Conservation (phyloP, 2,329 filamentous ascomycete species). For the Sporothrix pseudoabietina region DNA sequence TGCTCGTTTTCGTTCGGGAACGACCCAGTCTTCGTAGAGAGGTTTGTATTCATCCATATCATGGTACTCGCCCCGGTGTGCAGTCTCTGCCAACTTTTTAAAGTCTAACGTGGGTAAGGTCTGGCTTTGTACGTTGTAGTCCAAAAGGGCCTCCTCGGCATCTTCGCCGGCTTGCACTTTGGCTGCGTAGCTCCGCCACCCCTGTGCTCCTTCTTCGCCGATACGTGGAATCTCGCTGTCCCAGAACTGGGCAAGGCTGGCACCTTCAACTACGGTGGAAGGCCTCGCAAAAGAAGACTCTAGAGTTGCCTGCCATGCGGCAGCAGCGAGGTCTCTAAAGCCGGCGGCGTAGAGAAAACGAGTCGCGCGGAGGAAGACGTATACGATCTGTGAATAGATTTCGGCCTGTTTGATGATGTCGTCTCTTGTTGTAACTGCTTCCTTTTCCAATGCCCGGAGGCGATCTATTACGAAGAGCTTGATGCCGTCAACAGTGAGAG, state of each 20-base stretch:
- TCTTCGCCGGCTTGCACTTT: constrained; percentile 39
- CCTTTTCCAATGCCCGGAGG: constrained; percentile 46
- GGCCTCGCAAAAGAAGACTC: constrained; percentile 71
- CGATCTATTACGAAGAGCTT: constrained; percentile 62
- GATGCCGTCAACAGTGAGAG: constrained; percentile 69
- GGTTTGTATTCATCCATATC: constrained; percentile 31
- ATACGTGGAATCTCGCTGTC: constrained; percentile 78
- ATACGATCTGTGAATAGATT: constrained; percentile 53
- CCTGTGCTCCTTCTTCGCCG: constrained; percentile 70
- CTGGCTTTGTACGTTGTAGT: constrained; percentile 1
- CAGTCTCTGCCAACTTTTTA: background rate
- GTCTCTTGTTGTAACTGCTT: constrained; percentile 22
- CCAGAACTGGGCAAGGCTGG: constrained; percentile 66
- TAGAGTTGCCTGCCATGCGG: constrained; percentile 79
- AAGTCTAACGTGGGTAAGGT: constrained; percentile 28
- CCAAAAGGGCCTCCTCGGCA: constrained; percentile 19
- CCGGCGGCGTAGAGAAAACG: constrained; percentile 74
- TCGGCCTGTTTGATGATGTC: constrained; percentile 18
- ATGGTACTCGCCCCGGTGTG: constrained; percentile 34
- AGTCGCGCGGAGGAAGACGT: constrained; percentile 75
- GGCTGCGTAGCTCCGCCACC: constrained; percentile 63
- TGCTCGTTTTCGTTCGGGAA: constrained; percentile 56
- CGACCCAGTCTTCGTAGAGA: constrained; percentile 54
- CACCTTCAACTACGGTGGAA: constrained; percentile 20
- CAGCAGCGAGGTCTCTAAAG: constrained; percentile 74